phyloP scores from a whole-genome alignment of 2,329 filamentous ascomycete species.

The Cladosporium sp. region DNA sequence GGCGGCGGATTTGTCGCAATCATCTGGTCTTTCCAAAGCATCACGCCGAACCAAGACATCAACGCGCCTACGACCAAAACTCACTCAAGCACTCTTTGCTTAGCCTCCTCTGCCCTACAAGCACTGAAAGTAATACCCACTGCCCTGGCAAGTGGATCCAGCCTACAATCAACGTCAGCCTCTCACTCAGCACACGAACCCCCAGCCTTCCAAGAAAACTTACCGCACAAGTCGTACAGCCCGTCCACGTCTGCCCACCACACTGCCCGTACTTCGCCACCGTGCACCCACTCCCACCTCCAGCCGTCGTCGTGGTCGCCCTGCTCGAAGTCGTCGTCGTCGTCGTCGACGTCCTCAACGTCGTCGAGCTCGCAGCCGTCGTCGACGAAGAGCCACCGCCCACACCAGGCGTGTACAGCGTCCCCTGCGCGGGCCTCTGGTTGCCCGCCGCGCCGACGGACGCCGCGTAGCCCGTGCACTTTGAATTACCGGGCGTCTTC shows the following conservation, averaged over 20 bases:
- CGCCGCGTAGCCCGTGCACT: slow-evolving; percentile 9
- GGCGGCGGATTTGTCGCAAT: too few species aligned
- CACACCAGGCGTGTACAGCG: slow-evolving; percentile 1
- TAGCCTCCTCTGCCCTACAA: background rate
- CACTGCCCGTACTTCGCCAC: slow-evolving; percentile 11
- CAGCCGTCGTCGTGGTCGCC: background rate
- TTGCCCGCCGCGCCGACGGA: background rate
- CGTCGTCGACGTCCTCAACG: slow-evolving; percentile 2
- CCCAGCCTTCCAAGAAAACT: background rate
- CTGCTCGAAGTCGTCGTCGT: background rate
- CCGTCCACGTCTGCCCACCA: slow-evolving; percentile 2
- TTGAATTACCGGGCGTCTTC: background rate
- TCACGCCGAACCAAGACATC: too few species aligned
- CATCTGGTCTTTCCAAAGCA: too few species aligned
- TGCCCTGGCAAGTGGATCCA: slow-evolving; percentile 9
- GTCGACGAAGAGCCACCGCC: background rate
- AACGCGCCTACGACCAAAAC: too few species aligned
- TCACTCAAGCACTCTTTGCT: too few species aligned
- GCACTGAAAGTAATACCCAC: slow-evolving; percentile 10
- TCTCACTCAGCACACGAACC: background rate
- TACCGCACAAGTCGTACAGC: slow-evolving; percentile 10
- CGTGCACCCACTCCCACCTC: slow-evolving; percentile 1
- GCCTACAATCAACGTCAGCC: background rate
- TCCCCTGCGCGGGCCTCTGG: background rate
- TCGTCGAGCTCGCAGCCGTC: background rate